A percentile compares a stretch with the other conserved stretches of the same genome.
These are phyloP conservation scores for Pichia sorboxylosa DNA, from an alignment of 1,139 yeast genomes.

Conservation along the genomic window DNA sequence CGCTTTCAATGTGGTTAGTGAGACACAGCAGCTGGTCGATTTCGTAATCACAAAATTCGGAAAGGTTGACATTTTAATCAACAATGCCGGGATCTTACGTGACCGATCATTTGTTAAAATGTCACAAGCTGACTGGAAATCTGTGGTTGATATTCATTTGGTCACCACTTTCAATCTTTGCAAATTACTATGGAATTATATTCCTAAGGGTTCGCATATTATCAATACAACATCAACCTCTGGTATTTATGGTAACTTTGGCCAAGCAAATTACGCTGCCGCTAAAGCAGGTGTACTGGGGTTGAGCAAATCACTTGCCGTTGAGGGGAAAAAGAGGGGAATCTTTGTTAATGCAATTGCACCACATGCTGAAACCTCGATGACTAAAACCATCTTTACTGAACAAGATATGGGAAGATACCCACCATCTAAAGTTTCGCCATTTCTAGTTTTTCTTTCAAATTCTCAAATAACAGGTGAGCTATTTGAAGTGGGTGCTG, in stretches of 20 bases:
- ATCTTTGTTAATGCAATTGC: slow-evolving; percentile 79
- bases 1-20: slow-evolving; percentile 67
- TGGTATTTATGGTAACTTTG: slow-evolving; percentile 94
- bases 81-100: slow-evolving; percentile 91
- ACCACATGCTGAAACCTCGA: slow-evolving; percentile 96
- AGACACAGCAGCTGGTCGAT: slow-evolving; percentile 66
- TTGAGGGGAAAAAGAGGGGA: slow-evolving; percentile 75
- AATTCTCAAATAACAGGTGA: slow-evolving; percentile 60
- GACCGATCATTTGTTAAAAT: slow-evolving; percentile 83
- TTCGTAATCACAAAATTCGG: slow-evolving; percentile 74
- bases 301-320: slow-evolving; percentile 72
- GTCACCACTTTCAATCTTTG: slow-evolving; percentile 73
- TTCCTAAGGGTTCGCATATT: slow-evolving; percentile 72
- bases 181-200: slow-evolving; percentile 85
- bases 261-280: slow-evolving; percentile 91
- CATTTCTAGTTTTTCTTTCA: slow-evolving; percentile 67
- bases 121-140: slow-evolving; percentile 75
- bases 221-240: slow-evolving; percentile 90
- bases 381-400: slow-evolving; percentile 81
- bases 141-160: slow-evolving; percentile 73
- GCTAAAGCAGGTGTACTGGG: slow-evolving; percentile 89
- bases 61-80: slow-evolving; percentile 71
- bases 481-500: slow-evolving; percentile 70
- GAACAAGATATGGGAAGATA: slow-evolving; percentile 69
- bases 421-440: slow-evolving; percentile 87